Evolutionary conservation across 2,329 filamentous ascomycete genomes (phyloP), one percentile per base, ranked within the genome.

Genomic region (Blumeria hordei): DNA sequence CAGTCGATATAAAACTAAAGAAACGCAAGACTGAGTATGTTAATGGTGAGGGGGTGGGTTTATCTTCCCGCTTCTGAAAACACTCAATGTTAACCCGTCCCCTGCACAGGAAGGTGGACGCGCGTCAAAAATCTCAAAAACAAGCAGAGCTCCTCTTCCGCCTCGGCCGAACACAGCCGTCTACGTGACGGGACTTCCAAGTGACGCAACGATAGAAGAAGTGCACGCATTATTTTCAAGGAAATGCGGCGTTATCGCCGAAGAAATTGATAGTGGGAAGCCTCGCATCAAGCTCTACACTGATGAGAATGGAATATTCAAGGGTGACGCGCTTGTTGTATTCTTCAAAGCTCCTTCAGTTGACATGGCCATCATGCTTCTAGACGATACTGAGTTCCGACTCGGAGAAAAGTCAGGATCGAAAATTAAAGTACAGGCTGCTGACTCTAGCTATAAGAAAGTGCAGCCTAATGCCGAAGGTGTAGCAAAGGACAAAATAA

Each of bases 261-360:
- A 96, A 68, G 85, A 94, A 68, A 88, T 94, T 60, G 88, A 95
- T 64, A 88, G 81, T 63, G 85, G 86, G 56, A 77, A 80, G 49
- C 86, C 87, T 47, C 82, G 92, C 39, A 90, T 98, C 69, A 96
- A 94, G 70, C 78, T 98, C 67, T 98, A 98, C 69, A 78, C 74
- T 18, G 81, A 95, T 65, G 78, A 83, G 1, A 69, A 81, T 1
- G 92, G 88, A 18, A 77, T 79, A 14, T 94, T 94, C 74, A 96
- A 95, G 66, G 92, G 92, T 58, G 88, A 96, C 65, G 88, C 86
- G 2, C 74, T 98, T 35, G 73, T 98, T 55, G 85, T 96, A 37
- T 98, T 93, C 70, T 95, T 94, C 75, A 86, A 92, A 62, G 84
- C 88, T 0, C 88, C 94, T 65, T 93, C 85, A n/a, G 90, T 98